These are phyloP conservation scores for Phyllosticta citrichinensis DNA, from an alignment of 2,329 filamentous ascomycete genomes.

Conservation along the genomic window DNA sequence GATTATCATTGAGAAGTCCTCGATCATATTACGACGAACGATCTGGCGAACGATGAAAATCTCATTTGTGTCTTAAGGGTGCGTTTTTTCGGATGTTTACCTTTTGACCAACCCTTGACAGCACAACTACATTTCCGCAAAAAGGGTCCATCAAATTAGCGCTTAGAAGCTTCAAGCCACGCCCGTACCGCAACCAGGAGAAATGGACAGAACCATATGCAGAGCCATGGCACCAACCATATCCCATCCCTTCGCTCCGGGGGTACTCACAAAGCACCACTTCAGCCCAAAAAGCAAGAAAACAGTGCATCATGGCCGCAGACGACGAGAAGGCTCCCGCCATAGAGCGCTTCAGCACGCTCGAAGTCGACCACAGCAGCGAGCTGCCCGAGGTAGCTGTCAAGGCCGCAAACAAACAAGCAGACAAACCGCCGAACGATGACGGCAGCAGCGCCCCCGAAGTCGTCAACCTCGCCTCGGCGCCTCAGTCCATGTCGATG, in stretches of 20 bases:
- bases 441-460: neutral
- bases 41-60: no score
- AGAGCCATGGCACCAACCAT: neutral
- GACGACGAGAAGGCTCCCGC: neutral
- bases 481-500: neutral
- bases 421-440: neutral
- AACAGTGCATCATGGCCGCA: neutral
- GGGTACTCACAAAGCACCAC: neutral
- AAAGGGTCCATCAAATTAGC: neutral
- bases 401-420: neutral
- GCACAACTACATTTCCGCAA: neutral
- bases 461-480: neutral
- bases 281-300: neutral
- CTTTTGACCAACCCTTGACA: neutral
- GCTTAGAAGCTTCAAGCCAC: neutral
- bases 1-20: no score
- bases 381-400: neutral
- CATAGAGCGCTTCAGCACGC: neutral
- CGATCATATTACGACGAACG: no score
- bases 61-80: no score
- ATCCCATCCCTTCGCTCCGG: neutral
- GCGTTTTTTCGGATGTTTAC: neutral
- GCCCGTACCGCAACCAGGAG: neutral
- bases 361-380: neutral
- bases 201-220: neutral